Conservation (phyloP, 2,329 filamentous ascomycete genomes). For the Paraphoma sp. region DNA sequence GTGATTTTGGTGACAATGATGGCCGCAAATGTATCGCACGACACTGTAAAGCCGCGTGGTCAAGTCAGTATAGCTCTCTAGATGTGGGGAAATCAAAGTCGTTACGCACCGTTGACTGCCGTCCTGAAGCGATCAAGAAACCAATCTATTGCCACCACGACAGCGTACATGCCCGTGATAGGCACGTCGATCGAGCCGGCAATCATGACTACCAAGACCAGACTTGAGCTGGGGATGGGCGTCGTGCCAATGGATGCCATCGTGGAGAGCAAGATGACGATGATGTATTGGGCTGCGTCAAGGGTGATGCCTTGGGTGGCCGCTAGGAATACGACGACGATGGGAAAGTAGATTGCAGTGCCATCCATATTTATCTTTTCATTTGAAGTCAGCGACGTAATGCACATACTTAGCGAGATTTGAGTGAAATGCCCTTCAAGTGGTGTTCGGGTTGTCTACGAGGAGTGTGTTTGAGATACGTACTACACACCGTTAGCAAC, state of each 20-base stretch:
- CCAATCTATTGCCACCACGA: slow-evolving; percentile 63
- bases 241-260: slow-evolving; percentile 62
- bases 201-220: slow-evolving; percentile 62
- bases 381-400: too few relatives aligned
- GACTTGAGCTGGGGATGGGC: slow-evolving; percentile 60
- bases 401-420: too few relatives aligned
- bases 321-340: slow-evolving; percentile 61
- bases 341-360: slow-evolving; percentile 64
- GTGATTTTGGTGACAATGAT: slow-evolving; percentile 51
- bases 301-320: slow-evolving; percentile 57
- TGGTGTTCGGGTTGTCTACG: too few relatives aligned
- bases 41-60: slow-evolving; percentile 32
- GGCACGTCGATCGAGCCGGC: slow-evolving; percentile 54
- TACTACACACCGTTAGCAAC: too few relatives aligned
- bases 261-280: slow-evolving; percentile 58
- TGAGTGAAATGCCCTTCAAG: too few relatives aligned
- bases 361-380: slow-evolving; percentile 33
- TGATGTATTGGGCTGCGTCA: slow-evolving; percentile 55
- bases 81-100: too few relatives aligned
- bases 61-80: too few relatives aligned
- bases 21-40: slow-evolving; percentile 58
- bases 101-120: slow-evolving; percentile 46
- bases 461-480: too few relatives aligned
- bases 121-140: slow-evolving; percentile 64
- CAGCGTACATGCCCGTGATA: slow-evolving; percentile 59